A percentile compares a stretch with the other conserved stretches of the same genome.
phyloP scores from a whole-genome alignment of 2,329 filamentous ascomycete species.

The Ophiostoma novo-ulmi region DNA sequence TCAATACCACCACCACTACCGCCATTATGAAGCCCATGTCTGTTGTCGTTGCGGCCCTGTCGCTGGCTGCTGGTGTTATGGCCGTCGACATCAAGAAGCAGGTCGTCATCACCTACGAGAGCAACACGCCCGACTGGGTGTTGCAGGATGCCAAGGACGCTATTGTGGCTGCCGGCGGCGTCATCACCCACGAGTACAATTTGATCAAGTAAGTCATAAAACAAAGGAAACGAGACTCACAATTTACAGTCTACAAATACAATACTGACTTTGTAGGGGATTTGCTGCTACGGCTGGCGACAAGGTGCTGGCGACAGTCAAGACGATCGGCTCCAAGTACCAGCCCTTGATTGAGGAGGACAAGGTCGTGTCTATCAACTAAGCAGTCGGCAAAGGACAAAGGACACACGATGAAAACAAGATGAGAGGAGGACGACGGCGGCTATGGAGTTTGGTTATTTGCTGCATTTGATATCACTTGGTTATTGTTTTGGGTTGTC shows the following conservation, averaged over 20 bases:
- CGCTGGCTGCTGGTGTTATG: constrained; percentile 53
- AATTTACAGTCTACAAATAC: background rate
- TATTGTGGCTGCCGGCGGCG: constrained; percentile 64
- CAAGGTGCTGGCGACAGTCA: constrained; percentile 62
- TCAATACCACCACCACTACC: background rate
- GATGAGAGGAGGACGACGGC: background rate
- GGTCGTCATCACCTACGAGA: constrained; percentile 73
- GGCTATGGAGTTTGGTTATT: background rate
- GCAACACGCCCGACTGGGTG: constrained; percentile 61
- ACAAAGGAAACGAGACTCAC: no score
- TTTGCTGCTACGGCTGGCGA: constrained; percentile 71
- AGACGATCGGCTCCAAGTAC: constrained; percentile 55
- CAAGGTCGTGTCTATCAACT: constrained; percentile 52
- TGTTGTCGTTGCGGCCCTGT: constrained; percentile 50
- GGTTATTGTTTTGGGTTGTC: background rate
- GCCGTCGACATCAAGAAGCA: constrained; percentile 64
- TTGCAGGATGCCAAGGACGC: constrained; percentile 66
- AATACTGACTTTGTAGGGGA: constrained; percentile 51
- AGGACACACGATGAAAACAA: background rate
- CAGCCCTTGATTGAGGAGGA: constrained; percentile 72
- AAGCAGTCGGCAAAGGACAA: background rate
- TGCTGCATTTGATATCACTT: background rate
- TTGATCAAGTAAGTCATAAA: constrained; percentile 56
- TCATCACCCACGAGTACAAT: constrained; percentile 72
- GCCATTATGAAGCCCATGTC: constrained; percentile 58